Conservation (phyloP, 1,284 basidiomycete species). For the Golubevia sp. region DNA sequence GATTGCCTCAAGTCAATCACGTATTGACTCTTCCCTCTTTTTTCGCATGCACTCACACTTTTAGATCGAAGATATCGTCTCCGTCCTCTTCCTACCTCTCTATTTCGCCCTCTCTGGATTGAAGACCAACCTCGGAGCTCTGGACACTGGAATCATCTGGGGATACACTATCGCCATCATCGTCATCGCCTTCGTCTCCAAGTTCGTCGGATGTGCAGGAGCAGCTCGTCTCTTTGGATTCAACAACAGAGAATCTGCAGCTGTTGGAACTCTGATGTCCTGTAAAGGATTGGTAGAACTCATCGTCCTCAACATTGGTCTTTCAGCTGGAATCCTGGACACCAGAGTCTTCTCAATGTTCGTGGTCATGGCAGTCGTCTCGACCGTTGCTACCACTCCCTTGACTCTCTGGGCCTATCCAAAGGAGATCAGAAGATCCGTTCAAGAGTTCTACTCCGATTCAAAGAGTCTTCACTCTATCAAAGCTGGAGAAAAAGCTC, state of each 20-base stretch:
- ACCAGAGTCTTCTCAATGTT: constrained; percentile 77
- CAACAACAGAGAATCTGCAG: constrained; percentile 76
- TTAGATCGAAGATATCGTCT: constrained; percentile 47
- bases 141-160: constrained; percentile 69
- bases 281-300: constrained; percentile 81
- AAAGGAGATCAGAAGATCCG: constrained; percentile 9
- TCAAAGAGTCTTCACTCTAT: no score
- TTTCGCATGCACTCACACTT: not conserved
- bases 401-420: constrained; percentile 79
- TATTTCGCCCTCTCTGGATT: constrained; percentile 84
- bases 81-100: constrained; percentile 76
- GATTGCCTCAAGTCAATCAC: no score
- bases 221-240: constrained; percentile 74
- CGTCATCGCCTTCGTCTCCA: constrained; percentile 78
- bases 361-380: constrained; percentile 80
- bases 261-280: constrained; percentile 87
- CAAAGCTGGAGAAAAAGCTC: not conserved
- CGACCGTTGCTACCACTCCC: constrained; percentile 89
- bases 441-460: no score
- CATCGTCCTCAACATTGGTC: constrained; percentile 89
- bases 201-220: constrained; percentile 67
- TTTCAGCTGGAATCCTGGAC: constrained; percentile 77
- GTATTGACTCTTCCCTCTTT: no score
- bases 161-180: constrained; percentile 82
- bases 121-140: constrained; percentile 76